Evolutionary conservation across 2,329 filamentous ascomycete species (phyloP), one percentile per base, ranked within the genome.

Genomic region (Fusarium sp.): DNA sequence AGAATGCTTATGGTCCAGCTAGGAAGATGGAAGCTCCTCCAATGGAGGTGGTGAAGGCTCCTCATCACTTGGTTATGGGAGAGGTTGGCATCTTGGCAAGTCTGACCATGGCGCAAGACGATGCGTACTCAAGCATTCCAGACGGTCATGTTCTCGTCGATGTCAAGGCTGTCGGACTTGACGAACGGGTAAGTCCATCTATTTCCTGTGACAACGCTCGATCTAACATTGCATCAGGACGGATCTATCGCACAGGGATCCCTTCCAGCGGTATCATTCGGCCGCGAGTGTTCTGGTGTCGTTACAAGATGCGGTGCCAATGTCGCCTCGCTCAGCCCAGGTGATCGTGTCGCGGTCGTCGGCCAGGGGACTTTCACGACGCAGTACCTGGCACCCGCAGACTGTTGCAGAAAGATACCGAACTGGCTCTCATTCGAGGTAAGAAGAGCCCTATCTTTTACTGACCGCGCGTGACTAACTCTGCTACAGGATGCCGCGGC

Each of bases 391-490:
- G 60, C 73, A 18, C 69, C 65, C 35, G 48, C 65, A 27, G 11
- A 63, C 5, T 75, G 69, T 14, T 75, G 73, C 19, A 66, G 44
- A 3, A 75, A 66, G 55, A 73, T 75, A 42, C 73, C 73, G 18
- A 65, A 74, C 41, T 75, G 65, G 71, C 63, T 75, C 18, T 73
- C 73, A 31, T 76, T 75, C 16, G 73, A 75, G 59, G 73, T 75
- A 31, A 63, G 60, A 63, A 38, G n/a, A 59, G 4, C 7, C 33
- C 19, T 33, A 5, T 4, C 31, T 6, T 39, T 37, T 25, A 12
- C 10, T 60, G 45, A 21, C 52, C 52, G 3, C 0, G 9, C 33
- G 21, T 10, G n/a, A 14, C 48, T 75, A 49, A 75, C 23, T 21
- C 14, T 23, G 10, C 11, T 46, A 23, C 18, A 75, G 69, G 63